Evolutionary conservation across 495 filamentous ascomycete species (phyloP), one percentile per base, ranked within the genome.

Genomic region (Tuber indicum): DNA sequence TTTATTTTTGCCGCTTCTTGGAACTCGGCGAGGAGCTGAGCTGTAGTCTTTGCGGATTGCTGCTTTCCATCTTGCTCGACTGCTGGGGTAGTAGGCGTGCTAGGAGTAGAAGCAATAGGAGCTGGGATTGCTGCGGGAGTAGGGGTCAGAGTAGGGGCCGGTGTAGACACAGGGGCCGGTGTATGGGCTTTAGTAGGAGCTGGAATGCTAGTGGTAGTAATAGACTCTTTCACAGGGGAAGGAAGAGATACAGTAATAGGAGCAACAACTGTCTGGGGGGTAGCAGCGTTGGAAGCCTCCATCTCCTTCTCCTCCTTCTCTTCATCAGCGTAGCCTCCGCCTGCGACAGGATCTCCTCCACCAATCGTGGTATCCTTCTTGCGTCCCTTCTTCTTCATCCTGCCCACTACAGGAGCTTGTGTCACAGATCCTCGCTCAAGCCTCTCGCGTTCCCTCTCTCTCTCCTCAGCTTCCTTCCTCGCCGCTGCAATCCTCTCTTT

Each of bases 401-500:
- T 80, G 14, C 80, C 82, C 32, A 82, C 76, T 39, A 84, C 73
- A 49, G 82, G 82, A 26, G 75, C 82, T 46, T 82, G 79, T 66
- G 75, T 76, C 70, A 76, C 78, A n/a, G 43, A 81, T 44, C 69
- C 79, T 19, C 73, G 74, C 49, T 80, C 75, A 7, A 45, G 70
- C 46, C 78, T 70, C 46, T 66, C 58, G 58, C 78, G 39, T 43
- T 78, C 75, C 45, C 71, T 78, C 62, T 77, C 75, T 46, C 70
- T 83, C 58, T 75, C 79, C 44, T 77, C 82, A 17, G 74, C 79
- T 26, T 75, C 82, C 17, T 75, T 80, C 36, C 87, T 87, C 75
- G 90, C 88, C 77, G 92, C 92, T 26, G 86, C 84, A 83, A 92
- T 91, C 70, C 94, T 87, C 79, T 97, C 92, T 84, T 97, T 98